phyloP scores from a whole-genome alignment of 352 stramenopile species.

The Pythium dissotocum region DNA sequence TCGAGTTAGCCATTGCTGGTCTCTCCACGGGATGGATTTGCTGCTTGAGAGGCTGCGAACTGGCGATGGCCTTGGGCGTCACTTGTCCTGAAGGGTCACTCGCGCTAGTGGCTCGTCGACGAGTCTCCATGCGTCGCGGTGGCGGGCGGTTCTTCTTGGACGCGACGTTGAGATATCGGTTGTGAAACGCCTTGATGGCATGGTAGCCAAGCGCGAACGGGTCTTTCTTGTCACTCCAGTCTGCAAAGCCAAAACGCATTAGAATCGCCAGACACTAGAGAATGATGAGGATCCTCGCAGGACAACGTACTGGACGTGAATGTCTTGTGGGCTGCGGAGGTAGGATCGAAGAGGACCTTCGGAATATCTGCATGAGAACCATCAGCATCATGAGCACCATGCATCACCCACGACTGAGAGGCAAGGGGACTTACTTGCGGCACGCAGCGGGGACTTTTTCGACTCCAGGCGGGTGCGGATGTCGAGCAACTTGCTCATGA shows the following conservation, averaged over 20 bases:
- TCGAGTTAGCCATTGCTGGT: not conserved
- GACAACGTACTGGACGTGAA: conserved; percentile 54
- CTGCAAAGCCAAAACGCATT: conserved; percentile 22
- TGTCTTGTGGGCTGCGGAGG: conserved; percentile 63
- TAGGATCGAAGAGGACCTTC: conserved; percentile 50
- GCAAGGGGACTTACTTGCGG: conserved; percentile 42
- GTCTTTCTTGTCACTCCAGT: conserved; percentile 58
- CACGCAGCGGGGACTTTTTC: conserved; percentile 36
- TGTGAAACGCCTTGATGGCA: conserved; percentile 40
- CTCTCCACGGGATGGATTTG: conserved; percentile 22
- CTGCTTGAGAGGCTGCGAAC: not conserved
- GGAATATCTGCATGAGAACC: conserved; percentile 45
- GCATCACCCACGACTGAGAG: not conserved
- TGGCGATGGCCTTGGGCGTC: not conserved
- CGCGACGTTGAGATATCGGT: conserved; percentile 1
- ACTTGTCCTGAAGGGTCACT: not conserved
- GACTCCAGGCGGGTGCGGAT: conserved; percentile 53
- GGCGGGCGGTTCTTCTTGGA: conserved; percentile 1
- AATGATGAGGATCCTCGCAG: not conserved
- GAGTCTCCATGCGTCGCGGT: conserved; percentile 24
- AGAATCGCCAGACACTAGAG: not conserved
- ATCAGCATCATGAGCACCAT: not conserved
- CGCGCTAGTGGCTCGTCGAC: not conserved
- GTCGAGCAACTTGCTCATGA: conserved; percentile 59
- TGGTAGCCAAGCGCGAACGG: conserved; percentile 51